Conservation (phyloP, 345 rosid species). For the Moricandia moricandioides region DNA sequence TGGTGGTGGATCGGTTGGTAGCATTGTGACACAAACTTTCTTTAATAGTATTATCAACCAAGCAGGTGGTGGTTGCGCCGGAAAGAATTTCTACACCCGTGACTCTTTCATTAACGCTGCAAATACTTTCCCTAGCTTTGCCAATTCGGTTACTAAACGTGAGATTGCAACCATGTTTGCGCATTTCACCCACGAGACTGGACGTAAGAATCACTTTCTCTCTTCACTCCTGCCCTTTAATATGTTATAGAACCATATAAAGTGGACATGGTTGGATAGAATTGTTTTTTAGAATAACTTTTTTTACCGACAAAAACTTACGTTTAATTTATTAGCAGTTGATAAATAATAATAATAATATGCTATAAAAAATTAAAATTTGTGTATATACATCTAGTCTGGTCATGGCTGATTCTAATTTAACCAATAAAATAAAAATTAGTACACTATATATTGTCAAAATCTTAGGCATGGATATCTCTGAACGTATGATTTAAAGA, state of each 20-base stretch:
- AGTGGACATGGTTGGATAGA: background rate
- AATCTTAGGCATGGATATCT: background rate
- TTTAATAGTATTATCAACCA: background rate
- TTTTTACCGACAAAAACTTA: background rate
- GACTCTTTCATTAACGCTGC: constrained; percentile 34
- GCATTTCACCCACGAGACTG: constrained; percentile 35
- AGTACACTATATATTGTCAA: background rate
- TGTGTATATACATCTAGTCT: background rate
- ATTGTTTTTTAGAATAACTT: background rate
- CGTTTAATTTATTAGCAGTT: background rate
- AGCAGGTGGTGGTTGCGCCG: constrained; percentile 34
- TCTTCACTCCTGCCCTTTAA: background rate
- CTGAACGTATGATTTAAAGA: background rate
- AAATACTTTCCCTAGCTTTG: constrained; percentile 29
- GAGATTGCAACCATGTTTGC: constrained; percentile 45
- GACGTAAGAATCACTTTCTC: constrained; percentile 16
- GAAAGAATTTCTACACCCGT: constrained; percentile 48
- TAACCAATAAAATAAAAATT: background rate
- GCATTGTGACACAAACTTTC: background rate
- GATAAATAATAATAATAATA: background rate
- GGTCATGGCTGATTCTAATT: background rate
- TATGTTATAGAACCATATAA: background rate
- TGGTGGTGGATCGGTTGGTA: background rate
- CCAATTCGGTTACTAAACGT: constrained; percentile 34
- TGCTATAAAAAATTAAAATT: background rate